Evolutionary conservation across 306 rosid species (phyloP).

Genomic region (Quercus rubra): DNA sequence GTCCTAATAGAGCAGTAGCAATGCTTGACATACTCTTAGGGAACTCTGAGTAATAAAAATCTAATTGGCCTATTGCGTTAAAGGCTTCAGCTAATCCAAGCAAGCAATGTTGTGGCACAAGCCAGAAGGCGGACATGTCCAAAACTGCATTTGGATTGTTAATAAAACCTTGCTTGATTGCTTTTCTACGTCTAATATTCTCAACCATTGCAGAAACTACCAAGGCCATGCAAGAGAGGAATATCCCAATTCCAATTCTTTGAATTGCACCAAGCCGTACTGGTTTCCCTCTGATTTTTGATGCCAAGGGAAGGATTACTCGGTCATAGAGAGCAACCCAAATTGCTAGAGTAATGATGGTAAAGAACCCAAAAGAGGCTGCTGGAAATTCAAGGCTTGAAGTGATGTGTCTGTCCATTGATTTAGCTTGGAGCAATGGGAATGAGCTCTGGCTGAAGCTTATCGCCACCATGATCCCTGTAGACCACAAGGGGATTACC

Average conservation of each 20-base stretch:
- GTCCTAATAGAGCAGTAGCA: conserved; percentile 41
- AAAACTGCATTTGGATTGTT: conserved; percentile 39
- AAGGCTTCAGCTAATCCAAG: conserved; percentile 64
- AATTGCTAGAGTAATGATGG: conserved; percentile 27
- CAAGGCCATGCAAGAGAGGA: conserved; percentile 39
- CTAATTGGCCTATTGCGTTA: conserved; percentile 53
- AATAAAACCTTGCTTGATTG: conserved; percentile 29
- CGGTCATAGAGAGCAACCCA: conserved; percentile 57
- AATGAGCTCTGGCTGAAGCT: conserved; percentile 49
- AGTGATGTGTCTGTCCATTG: conserved; percentile 61
- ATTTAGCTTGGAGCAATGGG: conserved; percentile 53
- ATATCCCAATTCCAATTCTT: conserved; percentile 62
- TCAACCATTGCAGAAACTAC: conserved; percentile 50
- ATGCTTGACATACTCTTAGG: conserved; percentile 72
- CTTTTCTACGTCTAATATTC: conserved; percentile 33
- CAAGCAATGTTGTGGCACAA: conserved; percentile 43
- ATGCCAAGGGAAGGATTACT: conserved; percentile 48
- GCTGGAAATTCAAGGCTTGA: conserved; percentile 57
- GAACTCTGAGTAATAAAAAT: conserved; percentile 64
- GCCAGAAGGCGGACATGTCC: conserved; percentile 68
- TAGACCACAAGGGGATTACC: conserved; percentile 65
- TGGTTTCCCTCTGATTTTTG: conserved; percentile 46
- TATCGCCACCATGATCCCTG: conserved; percentile 41
- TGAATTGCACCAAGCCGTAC: conserved; percentile 34
- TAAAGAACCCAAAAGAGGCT: conserved; percentile 54